Evolutionary conservation across 1,284 basidiomycete species (phyloP), one percentile per base, ranked within the genome.

Genomic region (Sphagnurus paluster): DNA sequence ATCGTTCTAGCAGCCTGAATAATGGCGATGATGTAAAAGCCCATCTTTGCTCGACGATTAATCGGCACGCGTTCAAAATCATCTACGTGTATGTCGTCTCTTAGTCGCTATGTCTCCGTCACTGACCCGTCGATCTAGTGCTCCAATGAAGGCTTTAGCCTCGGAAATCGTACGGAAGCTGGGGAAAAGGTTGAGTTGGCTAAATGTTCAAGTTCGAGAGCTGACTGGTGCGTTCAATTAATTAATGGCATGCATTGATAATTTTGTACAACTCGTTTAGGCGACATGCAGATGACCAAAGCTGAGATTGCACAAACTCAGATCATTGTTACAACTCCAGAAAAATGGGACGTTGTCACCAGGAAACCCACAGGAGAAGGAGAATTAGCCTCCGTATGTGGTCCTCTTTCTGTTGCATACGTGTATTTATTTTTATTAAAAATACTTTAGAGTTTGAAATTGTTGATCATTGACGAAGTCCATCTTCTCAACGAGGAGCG

Each of bases 321-420:
- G 63, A 90, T 99, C 48, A 98, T 99, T 52, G 94, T 99, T 9
- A 99, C 97, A 0, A 99, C 97, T 1, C 97, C 97, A 0, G 97
- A 99, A 65, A 99, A 99, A 68, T 99, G 97, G 97, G 97, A 99
- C 58, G 97, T 99, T 0, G 97, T 99, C 1, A 99, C 97, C 5
- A 78, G 97, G 50, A 99, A 98, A 64, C 94, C 96, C 0, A 93
- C 91, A 0, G 95, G 96, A 5, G 95, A 98, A 67, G 95, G 95
- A 10, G 95, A 98, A 64, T 75, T 99, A 19, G 93, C 93, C 14
- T 87, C 91, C 42, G 93, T 94, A 51, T 46, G 84, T 63, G 13
- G 3, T 25, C 20, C 2, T 26, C 14, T 20, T n/a, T 45, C 11
- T 11, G 24, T 11, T 23, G 20, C 19, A 28, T 42, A 4, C 41